phyloP scores from a whole-genome alignment of 768 basidiomycete species.

The Crucibulum laeve region DNA sequence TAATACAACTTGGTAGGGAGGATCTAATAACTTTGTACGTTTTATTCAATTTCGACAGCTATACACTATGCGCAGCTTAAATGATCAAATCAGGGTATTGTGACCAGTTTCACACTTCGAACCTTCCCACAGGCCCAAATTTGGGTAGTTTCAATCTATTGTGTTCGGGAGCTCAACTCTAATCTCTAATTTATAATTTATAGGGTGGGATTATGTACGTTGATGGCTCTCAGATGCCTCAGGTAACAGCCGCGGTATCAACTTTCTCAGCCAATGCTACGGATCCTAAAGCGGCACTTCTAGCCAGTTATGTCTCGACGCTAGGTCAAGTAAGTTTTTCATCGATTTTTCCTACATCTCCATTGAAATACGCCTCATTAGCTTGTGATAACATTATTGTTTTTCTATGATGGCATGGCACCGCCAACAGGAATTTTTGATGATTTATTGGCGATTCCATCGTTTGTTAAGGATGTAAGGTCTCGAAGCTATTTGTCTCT shows the following conservation, averaged over 20 bases:
- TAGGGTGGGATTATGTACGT: slow-evolving; percentile 47
- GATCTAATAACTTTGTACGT: too few relatives aligned
- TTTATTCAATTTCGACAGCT: neutral
- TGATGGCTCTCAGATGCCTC: slow-evolving; percentile 14
- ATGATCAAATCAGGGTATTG: slow-evolving; percentile 46
- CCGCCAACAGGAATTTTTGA: slow-evolving; percentile 49
- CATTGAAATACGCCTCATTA: neutral
- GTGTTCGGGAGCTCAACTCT: neutral
- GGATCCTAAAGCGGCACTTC: slow-evolving; percentile 48
- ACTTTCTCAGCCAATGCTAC: slow-evolving; percentile 35
- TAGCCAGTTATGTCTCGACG: slow-evolving; percentile 39
- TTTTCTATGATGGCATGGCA: slow-evolving; percentile 59
- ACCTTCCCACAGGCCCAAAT: slow-evolving; percentile 51
- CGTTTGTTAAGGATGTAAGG: slow-evolving; percentile 28
- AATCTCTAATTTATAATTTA: neutral
- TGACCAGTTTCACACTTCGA: slow-evolving; percentile 53
- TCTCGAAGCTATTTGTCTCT: slow-evolving; percentile 38
- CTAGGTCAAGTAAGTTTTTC: slow-evolving; percentile 26
- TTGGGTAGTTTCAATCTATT: slow-evolving; percentile 39
- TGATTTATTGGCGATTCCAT: slow-evolving; percentile 41
- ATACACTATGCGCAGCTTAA: neutral
- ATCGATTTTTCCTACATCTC: neutral
- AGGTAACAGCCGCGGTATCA: slow-evolving; percentile 28
- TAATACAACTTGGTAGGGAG: too few relatives aligned
- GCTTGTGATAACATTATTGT: slow-evolving; percentile 21